phyloP scores from a whole-genome alignment of 2,329 filamentous ascomycete genomes.

The Verticillium nonalfalfae region DNA sequence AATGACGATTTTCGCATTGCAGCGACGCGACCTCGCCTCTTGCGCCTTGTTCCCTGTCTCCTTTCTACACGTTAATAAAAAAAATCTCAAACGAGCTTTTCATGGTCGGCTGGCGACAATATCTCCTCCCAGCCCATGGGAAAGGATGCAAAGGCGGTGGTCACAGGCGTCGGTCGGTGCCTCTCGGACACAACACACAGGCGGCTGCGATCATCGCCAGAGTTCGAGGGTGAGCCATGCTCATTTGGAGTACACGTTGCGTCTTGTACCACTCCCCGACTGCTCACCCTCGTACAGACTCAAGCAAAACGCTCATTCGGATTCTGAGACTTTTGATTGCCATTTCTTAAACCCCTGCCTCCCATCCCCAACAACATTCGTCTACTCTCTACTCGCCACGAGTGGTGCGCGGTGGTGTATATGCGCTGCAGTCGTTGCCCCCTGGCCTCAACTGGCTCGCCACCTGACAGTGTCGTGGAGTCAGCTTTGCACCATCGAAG shows the following conservation, averaged over 20 bases:
- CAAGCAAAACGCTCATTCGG: neutral
- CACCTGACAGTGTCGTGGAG: neutral
- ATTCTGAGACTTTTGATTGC: neutral
- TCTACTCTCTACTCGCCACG: neutral
- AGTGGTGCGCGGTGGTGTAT: neutral
- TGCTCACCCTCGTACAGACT: neutral
- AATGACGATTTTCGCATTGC: neutral
- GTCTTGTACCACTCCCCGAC: neutral
- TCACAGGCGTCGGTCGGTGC: neutral
- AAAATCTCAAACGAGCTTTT: neutral
- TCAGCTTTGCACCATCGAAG: neutral
- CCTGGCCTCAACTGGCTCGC: too few species aligned
- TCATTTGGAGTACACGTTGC: neutral
- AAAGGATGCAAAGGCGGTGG: neutral
- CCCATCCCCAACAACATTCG: too few species aligned
- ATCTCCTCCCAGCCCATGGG: neutral
- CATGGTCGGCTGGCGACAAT: neutral
- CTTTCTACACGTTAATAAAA: neutral
- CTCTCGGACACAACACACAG: neutral
- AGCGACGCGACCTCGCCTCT: neutral
- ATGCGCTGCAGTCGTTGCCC: neutral
- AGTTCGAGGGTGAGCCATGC: neutral
- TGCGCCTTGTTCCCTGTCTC: neutral
- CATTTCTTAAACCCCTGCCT: too few species aligned
- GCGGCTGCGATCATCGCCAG: neutral